Percentiles rank a stretch among this genome's conserved stretches.
Evolutionary conservation across 2,329 filamentous ascomycete species (phyloP).

Genomic region (Colletotrichum zoysiae): DNA sequence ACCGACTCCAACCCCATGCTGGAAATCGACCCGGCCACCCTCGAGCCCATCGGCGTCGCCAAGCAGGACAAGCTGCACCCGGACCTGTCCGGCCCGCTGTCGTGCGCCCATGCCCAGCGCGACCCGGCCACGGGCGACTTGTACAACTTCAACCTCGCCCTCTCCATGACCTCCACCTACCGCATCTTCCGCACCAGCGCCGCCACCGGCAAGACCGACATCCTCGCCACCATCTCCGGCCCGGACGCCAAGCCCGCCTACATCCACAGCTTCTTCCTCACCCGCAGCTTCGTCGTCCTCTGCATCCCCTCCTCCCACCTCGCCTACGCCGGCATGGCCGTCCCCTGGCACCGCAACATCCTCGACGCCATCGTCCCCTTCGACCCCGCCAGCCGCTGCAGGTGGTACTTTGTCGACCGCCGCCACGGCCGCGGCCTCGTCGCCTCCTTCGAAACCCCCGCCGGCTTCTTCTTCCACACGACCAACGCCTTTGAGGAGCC

Average conservation of each 20-base stretch:
- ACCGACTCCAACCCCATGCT: slow-evolving; percentile 71
- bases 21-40: slow-evolving; percentile 75
- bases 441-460: slow-evolving; percentile 74
- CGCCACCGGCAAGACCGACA: slow-evolving; percentile 72
- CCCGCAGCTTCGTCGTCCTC: slow-evolving; percentile 77
- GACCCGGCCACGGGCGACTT: slow-evolving; percentile 81
- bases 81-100: slow-evolving; percentile 73
- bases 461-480: slow-evolving; percentile 84
- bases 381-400: slow-evolving; percentile 66
- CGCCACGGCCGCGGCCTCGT: slow-evolving; percentile 72
- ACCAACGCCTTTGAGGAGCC: slow-evolving; percentile 81
- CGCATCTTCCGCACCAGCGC: slow-evolving; percentile 76
- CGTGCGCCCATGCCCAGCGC: slow-evolving; percentile 77
- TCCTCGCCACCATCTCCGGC: slow-evolving; percentile 75
- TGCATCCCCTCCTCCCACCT: slow-evolving; percentile 78
- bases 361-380: slow-evolving; percentile 76
- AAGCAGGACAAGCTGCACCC: slow-evolving; percentile 74
- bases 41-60: slow-evolving; percentile 78
- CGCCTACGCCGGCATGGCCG: slow-evolving; percentile 66
- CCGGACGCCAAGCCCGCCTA: slow-evolving; percentile 69
- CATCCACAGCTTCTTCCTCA: slow-evolving; percentile 86
- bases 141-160: slow-evolving; percentile 84
- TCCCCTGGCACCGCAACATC: slow-evolving; percentile 76
- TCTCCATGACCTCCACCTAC: slow-evolving; percentile 71
- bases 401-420: slow-evolving; percentile 83